Percentiles rank a stretch among this genome's conserved stretches.
phyloP scores from a whole-genome alignment of 1,284 basidiomycete genomes.

The Ustilago cynodontis region DNA sequence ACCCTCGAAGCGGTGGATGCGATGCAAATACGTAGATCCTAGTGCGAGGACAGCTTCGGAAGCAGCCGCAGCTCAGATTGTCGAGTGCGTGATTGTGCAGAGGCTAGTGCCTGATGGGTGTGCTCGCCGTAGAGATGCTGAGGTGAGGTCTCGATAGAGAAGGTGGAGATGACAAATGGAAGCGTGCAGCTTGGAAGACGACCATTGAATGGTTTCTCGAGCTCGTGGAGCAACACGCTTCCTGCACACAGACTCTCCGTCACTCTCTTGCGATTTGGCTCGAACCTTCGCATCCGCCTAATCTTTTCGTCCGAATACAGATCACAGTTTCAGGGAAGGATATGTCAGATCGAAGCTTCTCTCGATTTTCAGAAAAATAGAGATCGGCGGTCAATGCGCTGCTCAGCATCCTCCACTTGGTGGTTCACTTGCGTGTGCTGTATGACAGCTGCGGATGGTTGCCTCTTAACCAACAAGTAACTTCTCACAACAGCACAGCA shows the following conservation, averaged over 20 bases:
- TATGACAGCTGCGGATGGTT: background rate
- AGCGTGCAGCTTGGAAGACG: constrained; percentile 1
- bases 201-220: constrained; percentile 3
- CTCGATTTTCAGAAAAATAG: background rate
- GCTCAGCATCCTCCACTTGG: constrained; percentile 19
- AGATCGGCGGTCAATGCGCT: constrained; percentile 31
- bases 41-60: background rate
- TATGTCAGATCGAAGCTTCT: constrained; percentile 22
- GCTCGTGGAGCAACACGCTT: constrained; percentile 4
- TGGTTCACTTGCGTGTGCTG: constrained; percentile 6
- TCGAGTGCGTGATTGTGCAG: background rate
- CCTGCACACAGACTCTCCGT: constrained; percentile 4
- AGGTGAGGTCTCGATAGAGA: background rate
- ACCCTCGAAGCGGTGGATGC: background rate
- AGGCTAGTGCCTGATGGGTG: background rate
- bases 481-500: background rate
- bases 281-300: constrained; percentile 28
- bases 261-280: constrained; percentile 3
- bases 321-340: too few species aligned
- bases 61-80: background rate
- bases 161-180: constrained; percentile 8
- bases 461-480: background rate
- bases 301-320: constrained; percentile 28
- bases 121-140: background rate
- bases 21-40: too few species aligned